phyloP scores from a whole-genome alignment of 2,329 filamentous ascomycete genomes.

The Scytalidium sp. region DNA sequence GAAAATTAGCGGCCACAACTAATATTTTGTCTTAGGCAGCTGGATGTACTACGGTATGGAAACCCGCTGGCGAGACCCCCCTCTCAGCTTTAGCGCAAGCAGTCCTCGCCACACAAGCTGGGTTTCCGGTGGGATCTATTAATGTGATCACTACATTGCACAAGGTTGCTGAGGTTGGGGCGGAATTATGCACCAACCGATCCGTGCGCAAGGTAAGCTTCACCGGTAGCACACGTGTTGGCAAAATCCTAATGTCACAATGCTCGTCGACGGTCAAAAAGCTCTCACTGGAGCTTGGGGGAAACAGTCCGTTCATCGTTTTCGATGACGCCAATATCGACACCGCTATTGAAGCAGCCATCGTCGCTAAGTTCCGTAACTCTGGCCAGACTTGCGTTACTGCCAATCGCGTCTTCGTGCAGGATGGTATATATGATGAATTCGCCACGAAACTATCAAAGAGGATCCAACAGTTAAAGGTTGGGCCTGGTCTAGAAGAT shows the following conservation, averaged over 20 bases:
- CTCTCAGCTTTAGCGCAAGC: conserved; percentile 71
- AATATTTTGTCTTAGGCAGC: conserved; percentile 42
- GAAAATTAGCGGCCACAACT: too few relatives aligned
- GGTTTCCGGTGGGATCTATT: conserved; percentile 71
- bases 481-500: conserved; percentile 12
- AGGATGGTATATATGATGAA: conserved; percentile 43
- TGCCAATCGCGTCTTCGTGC: conserved; percentile 42
- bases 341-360: conserved; percentile 28
- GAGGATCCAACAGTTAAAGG: conserved; percentile 26
- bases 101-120: conserved; percentile 71
- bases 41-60: conserved; percentile 81
- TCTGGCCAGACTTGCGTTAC: conserved; percentile 36
- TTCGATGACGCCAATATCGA: conserved; percentile 79
- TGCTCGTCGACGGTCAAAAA: conserved; percentile 10
- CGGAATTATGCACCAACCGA: conserved; percentile 31
- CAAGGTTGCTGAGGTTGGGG: conserved; percentile 38
- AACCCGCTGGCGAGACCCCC: conserved; percentile 81
- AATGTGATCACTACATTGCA: conserved; percentile 54
- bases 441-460: conserved; percentile 35
- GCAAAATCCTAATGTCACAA: conserved; percentile 30
- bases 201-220: conserved; percentile 50
- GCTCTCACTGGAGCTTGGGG: conserved; percentile 65
- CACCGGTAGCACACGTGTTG: conserved; percentile 55
- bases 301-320: conserved; percentile 92
- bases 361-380: background rate